These are phyloP conservation scores for Elsinoe ampelina DNA, from an alignment of 2,329 filamentous ascomycete genomes.

Conservation along the genomic window DNA sequence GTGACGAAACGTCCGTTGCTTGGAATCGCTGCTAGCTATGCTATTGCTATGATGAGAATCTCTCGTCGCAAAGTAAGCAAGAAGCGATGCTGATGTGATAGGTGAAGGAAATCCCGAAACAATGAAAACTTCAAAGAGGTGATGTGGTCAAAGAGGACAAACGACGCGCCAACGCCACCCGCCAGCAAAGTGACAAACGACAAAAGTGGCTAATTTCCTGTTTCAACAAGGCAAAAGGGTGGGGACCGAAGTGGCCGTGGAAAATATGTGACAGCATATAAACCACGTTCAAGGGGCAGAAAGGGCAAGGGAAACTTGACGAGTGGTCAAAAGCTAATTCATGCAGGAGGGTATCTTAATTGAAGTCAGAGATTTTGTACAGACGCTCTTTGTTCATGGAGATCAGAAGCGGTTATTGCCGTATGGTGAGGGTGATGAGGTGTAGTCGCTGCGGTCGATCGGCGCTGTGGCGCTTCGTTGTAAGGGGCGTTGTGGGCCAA, in stretches of 20 bases:
- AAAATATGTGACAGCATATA: not conserved
- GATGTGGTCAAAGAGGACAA: constrained; percentile 1
- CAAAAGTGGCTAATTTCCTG: not conserved
- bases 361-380: constrained; percentile 7
- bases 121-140: constrained; percentile 1
- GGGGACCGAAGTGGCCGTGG: not conserved
- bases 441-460: constrained; percentile 6
- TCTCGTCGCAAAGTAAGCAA: not conserved
- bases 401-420: constrained; percentile 7
- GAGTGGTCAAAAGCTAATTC: not conserved
- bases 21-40: not conserved
- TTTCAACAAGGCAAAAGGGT: not conserved
- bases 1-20: no score
- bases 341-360: constrained; percentile 12
- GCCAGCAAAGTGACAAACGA: not conserved
- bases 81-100: not conserved
- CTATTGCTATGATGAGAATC: not conserved
- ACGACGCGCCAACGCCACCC: not conserved
- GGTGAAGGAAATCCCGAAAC: not conserved
- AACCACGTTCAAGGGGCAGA: not conserved
- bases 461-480: constrained; percentile 16
- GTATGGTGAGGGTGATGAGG: not conserved
- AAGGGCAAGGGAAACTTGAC: not conserved
- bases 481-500: not conserved
- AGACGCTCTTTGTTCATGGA: constrained; percentile 1